phyloP scores from a whole-genome alignment of 768 basidiomycete genomes.

The Suillus hirtellus region DNA sequence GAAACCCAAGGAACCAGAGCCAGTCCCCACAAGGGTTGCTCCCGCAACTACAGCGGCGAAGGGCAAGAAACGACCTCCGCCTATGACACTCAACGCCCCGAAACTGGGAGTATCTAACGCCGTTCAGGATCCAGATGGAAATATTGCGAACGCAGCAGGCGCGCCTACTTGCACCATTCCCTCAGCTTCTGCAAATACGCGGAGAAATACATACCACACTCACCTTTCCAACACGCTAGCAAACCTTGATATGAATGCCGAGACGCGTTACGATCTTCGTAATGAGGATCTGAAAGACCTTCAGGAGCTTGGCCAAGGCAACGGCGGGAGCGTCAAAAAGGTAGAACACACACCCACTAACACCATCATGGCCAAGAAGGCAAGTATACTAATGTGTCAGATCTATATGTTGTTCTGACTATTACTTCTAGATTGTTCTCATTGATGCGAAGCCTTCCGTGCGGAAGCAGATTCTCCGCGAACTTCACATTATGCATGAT shows the following conservation, averaged over 20 bases:
- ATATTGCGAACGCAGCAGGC: slow-evolving; percentile 48
- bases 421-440: slow-evolving; percentile 73
- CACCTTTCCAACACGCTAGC: slow-evolving; percentile 83
- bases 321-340: slow-evolving; percentile 96
- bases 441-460: slow-evolving; percentile 97
- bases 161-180: slow-evolving; percentile 54
- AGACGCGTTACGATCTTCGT: slow-evolving; percentile 81
- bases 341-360: slow-evolving; percentile 91
- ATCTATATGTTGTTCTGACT: neutral
- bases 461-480: slow-evolving; percentile 95
- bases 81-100: slow-evolving; percentile 78
- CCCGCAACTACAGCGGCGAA: slow-evolving; percentile 40
- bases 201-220: slow-evolving; percentile 74
- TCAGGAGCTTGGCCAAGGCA: slow-evolving; percentile 91
- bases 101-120: slow-evolving; percentile 48
- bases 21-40: slow-evolving; percentile 50
- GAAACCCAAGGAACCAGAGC: slow-evolving; percentile 40
- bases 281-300: slow-evolving; percentile 91
- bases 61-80: slow-evolving; percentile 74
- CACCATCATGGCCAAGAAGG: slow-evolving; percentile 98
- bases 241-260: slow-evolving; percentile 81
- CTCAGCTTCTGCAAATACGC: slow-evolving; percentile 50
- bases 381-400: slow-evolving; percentile 34
- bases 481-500: slow-evolving; percentile 99
- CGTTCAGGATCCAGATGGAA: slow-evolving; percentile 36